Base-by-base conservation (phyloP, 208 protist genomes). In the Leishmania turanica region DNA sequence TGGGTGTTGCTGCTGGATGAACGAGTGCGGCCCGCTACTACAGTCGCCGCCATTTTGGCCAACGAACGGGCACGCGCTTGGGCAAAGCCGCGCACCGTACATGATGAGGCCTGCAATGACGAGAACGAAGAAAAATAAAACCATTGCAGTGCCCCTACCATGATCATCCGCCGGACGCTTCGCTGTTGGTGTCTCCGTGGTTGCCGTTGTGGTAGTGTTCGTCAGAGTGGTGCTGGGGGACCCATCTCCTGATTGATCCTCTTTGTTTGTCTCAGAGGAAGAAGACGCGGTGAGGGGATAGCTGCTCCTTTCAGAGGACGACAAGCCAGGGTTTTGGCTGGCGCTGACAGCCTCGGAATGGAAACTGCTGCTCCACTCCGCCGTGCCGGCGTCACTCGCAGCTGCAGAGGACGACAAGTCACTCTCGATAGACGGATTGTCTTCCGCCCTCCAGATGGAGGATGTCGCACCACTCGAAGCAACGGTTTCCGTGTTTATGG, bases 41-140 rank as follows among this genome's bases (percentile, higher is more conserved):
- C 31, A 19, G 24, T 31, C 53, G 40, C 49, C 64, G 9, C 45
- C 45, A 31, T 40, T 62, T 76, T 60, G 6, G 51, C 49, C 62
- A n/a, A 71, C 77, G 49, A 78, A 71, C 15, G 76, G 81, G 37
- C 76, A 80, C 19, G 2, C 19, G 0, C 56, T 34, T 6, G 56
- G 76, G 21, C 51, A 71, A 2, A 58, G 68, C n/a, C 81, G 60
- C 47, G 47, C 56, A n/a, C 81, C 40, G 60, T 77, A 73, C 11
- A 80, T 13, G 49, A 80, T n/a, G n/a, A 74, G 15, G 11, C 45
- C 51, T 2, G 53, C 21, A 31, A 84, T 58, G 15, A 84, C 15
- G 13, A 79, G 11, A 49, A 80, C 6, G 42, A 79, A 34, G 19
- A 84, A 49, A 21, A 77, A 4, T 1, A 80, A 53, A 66, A 74